These are phyloP conservation scores for Backusella parvicylindrica DNA, from an alignment of 192 early-diverging fungal genomes.

Conservation along the genomic window DNA sequence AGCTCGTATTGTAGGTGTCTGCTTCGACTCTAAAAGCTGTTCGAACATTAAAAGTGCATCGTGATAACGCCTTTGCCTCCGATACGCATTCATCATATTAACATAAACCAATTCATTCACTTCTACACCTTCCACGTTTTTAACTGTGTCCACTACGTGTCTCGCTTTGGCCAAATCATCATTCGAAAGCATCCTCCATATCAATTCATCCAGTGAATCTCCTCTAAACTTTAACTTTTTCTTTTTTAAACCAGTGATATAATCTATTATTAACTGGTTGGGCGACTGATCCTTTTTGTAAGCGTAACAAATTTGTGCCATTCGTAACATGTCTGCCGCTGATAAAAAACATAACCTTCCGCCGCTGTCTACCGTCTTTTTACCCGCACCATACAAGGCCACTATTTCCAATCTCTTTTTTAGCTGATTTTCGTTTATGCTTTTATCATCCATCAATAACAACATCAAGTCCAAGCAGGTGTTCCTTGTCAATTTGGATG, in stretches of 20 bases:
- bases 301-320: neutral
- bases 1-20: neutral
- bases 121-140: neutral
- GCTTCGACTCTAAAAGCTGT: neutral
- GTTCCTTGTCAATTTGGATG: constrained; percentile 2
- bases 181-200: constrained; percentile 13
- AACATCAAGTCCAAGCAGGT: constrained; percentile 4
- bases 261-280: neutral
- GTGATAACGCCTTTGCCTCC: neutral
- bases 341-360: neutral
- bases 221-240: neutral
- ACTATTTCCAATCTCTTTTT: constrained; percentile 1
- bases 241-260: neutral
- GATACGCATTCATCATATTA: constrained; percentile 25
- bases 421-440: constrained; percentile 2
- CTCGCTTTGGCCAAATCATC: constrained; percentile 5
- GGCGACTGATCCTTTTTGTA: neutral
- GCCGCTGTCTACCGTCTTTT: neutral
- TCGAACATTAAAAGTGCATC: constrained; percentile 20
- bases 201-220: constrained; percentile 25
- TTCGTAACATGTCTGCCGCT: constrained; percentile 1
- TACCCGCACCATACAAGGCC: neutral
- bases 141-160: neutral
- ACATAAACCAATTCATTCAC: constrained; percentile 4
- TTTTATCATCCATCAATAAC: constrained; percentile 5